phyloP scores from a whole-genome alignment of 2,329 filamentous ascomycete genomes.

The Arthrobotrys sphaeroides region DNA sequence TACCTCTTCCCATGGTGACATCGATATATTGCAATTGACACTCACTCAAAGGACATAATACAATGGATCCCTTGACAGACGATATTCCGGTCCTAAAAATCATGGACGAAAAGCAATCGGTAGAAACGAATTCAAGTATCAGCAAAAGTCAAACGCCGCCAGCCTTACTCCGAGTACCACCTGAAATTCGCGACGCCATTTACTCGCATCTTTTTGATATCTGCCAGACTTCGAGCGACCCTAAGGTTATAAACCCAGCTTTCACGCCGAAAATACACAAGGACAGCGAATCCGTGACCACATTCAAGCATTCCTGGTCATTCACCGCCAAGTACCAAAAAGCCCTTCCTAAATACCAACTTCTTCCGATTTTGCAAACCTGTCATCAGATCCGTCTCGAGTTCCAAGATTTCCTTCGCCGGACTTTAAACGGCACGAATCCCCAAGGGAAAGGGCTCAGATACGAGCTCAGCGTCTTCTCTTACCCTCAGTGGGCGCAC shows the following conservation, averaged over 20 bases:
- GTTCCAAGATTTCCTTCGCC: constrained; percentile 22
- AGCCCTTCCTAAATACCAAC: constrained; percentile 7
- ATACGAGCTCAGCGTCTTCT: constrained; percentile 10
- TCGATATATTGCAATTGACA: no score
- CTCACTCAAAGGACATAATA: no score
- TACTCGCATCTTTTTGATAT: constrained; percentile 31
- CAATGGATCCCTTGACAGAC: no score
- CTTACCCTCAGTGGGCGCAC: not conserved
- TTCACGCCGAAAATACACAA: not conserved
- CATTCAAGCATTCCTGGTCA: not conserved
- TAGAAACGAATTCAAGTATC: not conserved
- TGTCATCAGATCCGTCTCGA: constrained; percentile 18
- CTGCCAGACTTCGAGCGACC: not conserved
- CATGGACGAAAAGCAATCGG: no score
- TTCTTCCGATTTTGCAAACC: constrained; percentile 33
- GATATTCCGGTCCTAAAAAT: no score
- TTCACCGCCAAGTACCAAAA: not conserved
- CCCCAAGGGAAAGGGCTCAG: not conserved
- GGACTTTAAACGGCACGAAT: not conserved
- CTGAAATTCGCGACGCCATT: constrained; percentile 26
- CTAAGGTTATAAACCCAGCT: not conserved
- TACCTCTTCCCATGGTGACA: no score
- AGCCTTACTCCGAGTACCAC: constrained; percentile 9
- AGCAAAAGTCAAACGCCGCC: not conserved
- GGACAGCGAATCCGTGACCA: not conserved